Evolutionary conservation across 1,139 yeast genomes (phyloP).

Genomic region (Suhomyces chickasaworum): DNA sequence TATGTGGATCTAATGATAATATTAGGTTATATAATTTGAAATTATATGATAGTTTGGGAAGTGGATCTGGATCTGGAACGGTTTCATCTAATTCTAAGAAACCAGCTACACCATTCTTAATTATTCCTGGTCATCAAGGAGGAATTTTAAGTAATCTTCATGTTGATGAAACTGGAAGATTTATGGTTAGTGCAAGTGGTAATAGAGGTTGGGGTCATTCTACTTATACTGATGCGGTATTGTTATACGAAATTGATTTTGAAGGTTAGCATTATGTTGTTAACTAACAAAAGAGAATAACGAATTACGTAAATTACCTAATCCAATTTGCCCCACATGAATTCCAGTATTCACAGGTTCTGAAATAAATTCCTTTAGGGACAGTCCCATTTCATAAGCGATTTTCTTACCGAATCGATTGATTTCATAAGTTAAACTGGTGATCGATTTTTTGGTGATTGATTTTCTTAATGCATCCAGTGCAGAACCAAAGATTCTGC

Average conservation of each 20-base stretch:
- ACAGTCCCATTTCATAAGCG: conserved; percentile 17
- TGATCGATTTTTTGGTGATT: neutral
- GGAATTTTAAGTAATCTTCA: conserved; percentile 58
- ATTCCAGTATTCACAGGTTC: conserved; percentile 24
- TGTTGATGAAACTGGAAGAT: conserved; percentile 85
- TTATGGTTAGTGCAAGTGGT: conserved; percentile 90
- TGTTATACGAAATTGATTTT: conserved; percentile 72
- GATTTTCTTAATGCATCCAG: neutral
- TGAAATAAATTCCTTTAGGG: conserved; percentile 20
- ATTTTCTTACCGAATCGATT: conserved; percentile 14
- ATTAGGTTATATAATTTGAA: conserved; percentile 80
- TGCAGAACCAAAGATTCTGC: conserved; percentile 12
- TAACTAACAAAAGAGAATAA: conserved; percentile 14
- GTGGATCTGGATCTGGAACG: conserved; percentile 10
- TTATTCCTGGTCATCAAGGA: conserved; percentile 64
- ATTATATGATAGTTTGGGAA: conserved; percentile 38
- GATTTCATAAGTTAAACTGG: conserved; percentile 1
- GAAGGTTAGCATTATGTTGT: conserved; percentile 21
- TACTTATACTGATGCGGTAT: conserved; percentile 71
- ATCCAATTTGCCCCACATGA: conserved; percentile 33
- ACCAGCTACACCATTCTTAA: conserved; percentile 59
- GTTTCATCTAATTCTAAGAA: conserved; percentile 29
- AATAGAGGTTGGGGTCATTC: conserved; percentile 94
- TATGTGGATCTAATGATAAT: conserved; percentile 91
- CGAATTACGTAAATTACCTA: conserved; percentile 34